Evolutionary conservation across 2,329 filamentous ascomycete genomes (phyloP), one percentile per base, ranked within the genome.

Genomic region (Trichophyton schoenleinii): DNA sequence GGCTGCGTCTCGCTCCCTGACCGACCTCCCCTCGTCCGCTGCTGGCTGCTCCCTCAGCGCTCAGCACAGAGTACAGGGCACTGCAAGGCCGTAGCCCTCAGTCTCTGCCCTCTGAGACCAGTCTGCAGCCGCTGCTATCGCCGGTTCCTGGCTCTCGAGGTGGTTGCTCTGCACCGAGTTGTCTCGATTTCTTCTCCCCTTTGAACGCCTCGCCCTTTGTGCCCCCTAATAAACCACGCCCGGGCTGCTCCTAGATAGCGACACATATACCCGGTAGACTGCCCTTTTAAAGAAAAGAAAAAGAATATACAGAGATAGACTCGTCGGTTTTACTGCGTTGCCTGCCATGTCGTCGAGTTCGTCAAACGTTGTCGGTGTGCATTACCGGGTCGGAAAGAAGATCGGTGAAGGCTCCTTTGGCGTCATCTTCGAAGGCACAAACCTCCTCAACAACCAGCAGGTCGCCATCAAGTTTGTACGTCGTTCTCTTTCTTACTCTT

Each of bases 361-460:
- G 66, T 96, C 91, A 64, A 97, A 97, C 78, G 94, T 99, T 68
- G 94, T 97, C 71, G 94, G 94, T 73, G 94, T 99, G 68, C 94
- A 99, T 79, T 99, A 99, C 78, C 85, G 94, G 67, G 94, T 99
- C 67, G 94, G 94, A 70, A 97, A 97, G 84, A 99, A 99, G 81
- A 97, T 99, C 69, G 94, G 94, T 75, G 94, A 97, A 83, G 92
- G 92, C 67, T 96, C 91, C 44, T 97, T 97, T 72, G 92, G 92
- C 80, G 94, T 97, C 69, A 96, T 97, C 73, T 97, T 97, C 72
- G 94, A 97, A 78, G 94, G 94, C 68, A 97, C 91, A 72, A 99
- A 99, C 75, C 83, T 99, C 69, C 82, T 99, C 75, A 99, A 99
- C 81, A 96, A 95, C 78, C 94, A 97, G 77, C 91, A 96, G 79